phyloP scores from a whole-genome alignment of 148 eudicot genomes.

The Dianthus caryophyllus region DNA sequence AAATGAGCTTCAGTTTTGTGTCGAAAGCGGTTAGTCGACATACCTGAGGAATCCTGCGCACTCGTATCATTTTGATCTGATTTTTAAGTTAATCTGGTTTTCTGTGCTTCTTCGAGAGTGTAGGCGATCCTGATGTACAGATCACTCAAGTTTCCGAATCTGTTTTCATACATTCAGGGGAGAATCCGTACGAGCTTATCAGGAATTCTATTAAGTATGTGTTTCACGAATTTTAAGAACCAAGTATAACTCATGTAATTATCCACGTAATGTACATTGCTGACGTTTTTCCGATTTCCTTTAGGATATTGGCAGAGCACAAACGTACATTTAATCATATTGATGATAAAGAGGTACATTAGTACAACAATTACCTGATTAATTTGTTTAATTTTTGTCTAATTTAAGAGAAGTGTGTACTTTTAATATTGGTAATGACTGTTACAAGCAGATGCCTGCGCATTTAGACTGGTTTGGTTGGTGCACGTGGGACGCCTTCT shows the following conservation, averaged over 20 bases:
- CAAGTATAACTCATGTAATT: background rate
- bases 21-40: constrained; percentile 49
- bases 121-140: constrained; percentile 51
- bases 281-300: background rate
- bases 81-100: background rate
- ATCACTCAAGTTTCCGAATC: constrained; percentile 38
- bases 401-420: background rate
- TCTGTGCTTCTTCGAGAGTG: constrained; percentile 5
- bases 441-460: constrained; percentile 39
- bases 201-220: constrained; percentile 47
- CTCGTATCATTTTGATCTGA: background rate
- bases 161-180: constrained; percentile 48
- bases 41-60: background rate
- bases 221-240: constrained; percentile 10
- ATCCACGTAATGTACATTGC: background rate
- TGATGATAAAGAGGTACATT: constrained; percentile 53
- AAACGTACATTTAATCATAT: constrained; percentile 54
- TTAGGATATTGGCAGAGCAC: constrained; percentile 50
- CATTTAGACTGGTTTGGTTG: constrained; percentile 69
- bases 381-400: background rate
- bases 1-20: constrained; percentile 49
- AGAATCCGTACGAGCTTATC: constrained; percentile 51
- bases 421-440: constrained; percentile 4
- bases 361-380: background rate
- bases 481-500: constrained; percentile 77